Evolutionary conservation across 2,329 filamentous ascomycete species (phyloP).

Genomic region (Fusarium sp.): DNA sequence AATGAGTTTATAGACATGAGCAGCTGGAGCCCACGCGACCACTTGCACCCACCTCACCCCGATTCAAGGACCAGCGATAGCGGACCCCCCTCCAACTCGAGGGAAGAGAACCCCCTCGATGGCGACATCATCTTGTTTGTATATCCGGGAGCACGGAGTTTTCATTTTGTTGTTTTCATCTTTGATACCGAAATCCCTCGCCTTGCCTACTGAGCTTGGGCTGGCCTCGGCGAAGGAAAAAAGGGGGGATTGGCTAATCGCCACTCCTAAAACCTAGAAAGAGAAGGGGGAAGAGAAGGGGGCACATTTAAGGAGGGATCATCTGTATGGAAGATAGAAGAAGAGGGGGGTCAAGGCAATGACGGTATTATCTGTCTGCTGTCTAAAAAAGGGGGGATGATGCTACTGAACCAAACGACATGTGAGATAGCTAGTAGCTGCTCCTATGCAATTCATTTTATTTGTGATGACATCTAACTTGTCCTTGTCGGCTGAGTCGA

Average conservation of each 20-base stretch:
- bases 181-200: constrained; percentile 27
- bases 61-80: constrained; percentile 14
- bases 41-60: constrained; percentile 1
- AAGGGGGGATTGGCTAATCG: constrained; percentile 11
- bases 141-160: constrained; percentile 40
- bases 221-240: constrained; percentile 19
- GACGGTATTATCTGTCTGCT: constrained; percentile 17
- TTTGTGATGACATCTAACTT: constrained; percentile 23
- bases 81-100: background rate
- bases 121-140: constrained; percentile 34
- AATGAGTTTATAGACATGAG: constrained; percentile 32
- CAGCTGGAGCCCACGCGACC: constrained; percentile 23
- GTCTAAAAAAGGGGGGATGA: constrained; percentile 19
- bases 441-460: constrained; percentile 30
- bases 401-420: constrained; percentile 20
- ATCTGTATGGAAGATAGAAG: constrained; percentile 26
- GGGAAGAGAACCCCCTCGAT: constrained; percentile 18
- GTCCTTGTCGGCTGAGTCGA: background rate
- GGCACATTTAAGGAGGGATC: constrained; percentile 12
- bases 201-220: constrained; percentile 15
- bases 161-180: constrained; percentile 5
- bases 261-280: constrained; percentile 22
- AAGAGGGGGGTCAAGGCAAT: constrained; percentile 4
- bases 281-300: constrained; percentile 2
- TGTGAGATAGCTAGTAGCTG: constrained; percentile 23